phyloP scores from a whole-genome alignment of 805 yeast genomes.

The Cyberlindnera mississippiensis region DNA sequence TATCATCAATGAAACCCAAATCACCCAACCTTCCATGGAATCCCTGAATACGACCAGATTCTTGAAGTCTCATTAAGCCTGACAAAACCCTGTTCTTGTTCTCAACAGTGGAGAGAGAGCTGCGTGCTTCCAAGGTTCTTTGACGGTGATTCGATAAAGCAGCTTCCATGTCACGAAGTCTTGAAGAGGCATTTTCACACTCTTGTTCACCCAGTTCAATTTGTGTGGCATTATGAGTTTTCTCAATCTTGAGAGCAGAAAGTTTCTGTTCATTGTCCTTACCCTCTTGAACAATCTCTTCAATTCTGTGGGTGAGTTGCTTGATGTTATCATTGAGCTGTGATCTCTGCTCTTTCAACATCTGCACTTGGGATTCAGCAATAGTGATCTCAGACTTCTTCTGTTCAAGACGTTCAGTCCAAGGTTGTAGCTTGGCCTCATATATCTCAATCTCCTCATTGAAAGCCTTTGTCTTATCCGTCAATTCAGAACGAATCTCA shows the following conservation, averaged over 20 bases:
- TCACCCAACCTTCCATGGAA: constrained; percentile 91
- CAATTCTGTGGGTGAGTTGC: constrained; percentile 40
- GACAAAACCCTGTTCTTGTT: constrained; percentile 71
- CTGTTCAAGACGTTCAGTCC: constrained; percentile 64
- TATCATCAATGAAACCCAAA: constrained; percentile 83
- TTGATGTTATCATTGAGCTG: constrained; percentile 43
- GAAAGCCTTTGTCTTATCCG: constrained; percentile 68
- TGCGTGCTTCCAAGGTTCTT: constrained; percentile 61
- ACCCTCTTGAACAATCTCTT: constrained; percentile 44
- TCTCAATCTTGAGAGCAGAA: constrained; percentile 43
- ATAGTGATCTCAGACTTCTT: constrained; percentile 62
- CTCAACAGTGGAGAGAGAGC: constrained; percentile 51
- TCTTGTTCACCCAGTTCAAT: constrained; percentile 56
- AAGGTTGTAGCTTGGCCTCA: constrained; percentile 74
- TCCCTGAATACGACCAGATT: constrained; percentile 79
- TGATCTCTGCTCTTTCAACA: constrained; percentile 45
- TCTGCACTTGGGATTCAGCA: constrained; percentile 60
- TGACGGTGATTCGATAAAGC: constrained; percentile 54
- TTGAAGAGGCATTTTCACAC: constrained; percentile 42
- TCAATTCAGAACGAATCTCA: constrained; percentile 58
- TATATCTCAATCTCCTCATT: constrained; percentile 59
- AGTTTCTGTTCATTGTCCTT: constrained; percentile 46
- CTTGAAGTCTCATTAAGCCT: constrained; percentile 63
- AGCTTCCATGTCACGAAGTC: constrained; percentile 50
- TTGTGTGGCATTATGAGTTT: constrained; percentile 48